Evolutionary conservation across 352 stramenopile genomes (phyloP), one percentile per base, ranked within the genome.

Genomic region (Halophytophthora batemanensis): DNA sequence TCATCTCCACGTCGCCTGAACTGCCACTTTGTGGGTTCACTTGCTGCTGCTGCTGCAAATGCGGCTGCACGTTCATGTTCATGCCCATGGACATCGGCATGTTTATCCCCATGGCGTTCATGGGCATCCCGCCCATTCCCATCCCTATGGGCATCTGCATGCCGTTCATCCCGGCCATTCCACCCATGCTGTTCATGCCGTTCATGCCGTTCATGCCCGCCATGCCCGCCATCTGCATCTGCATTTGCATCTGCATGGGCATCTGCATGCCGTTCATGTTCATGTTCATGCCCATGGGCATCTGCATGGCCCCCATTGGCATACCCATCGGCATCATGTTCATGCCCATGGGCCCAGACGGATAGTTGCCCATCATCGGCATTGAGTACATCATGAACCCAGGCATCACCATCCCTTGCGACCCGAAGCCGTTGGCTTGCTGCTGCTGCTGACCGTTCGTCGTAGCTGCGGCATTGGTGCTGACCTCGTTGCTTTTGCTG

Each of bases 361-460:
- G 37, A 22, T 69, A 81, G 47, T 76, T 81, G 46, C 72, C 72
- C 76, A 91, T 87, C 78, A 91, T 90, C 23, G 69, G 74, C 66
- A 82, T 78, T 43, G 75, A 62, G 48, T 89, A 90, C 80, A 91
- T 88, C 70, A 93, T 84, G 48, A 93, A 90, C 25, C 79, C 75
- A 19, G 83, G 83, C 64, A 89, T 79, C 76, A 88, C 85, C 77
- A 90, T 88, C 52, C 66, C 67, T 45, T 63, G 71, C 5, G 58
- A 28, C 8, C 53, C 52, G 34, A 72, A 65, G 25, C 22, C 48
- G 15, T 56, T 64, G n/a, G n/a, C 36, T 39, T 64, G 65, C 23
- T 64, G 64, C 14, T 42, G 44, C 29, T 58, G 21, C 25, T 58
- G 18, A 17, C 46, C 25, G 36, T n/a, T 38, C 33, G 33, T 17